Conservation (phyloP, 2,329 filamentous ascomycete genomes). For the Trichoderma koningiopsis region DNA sequence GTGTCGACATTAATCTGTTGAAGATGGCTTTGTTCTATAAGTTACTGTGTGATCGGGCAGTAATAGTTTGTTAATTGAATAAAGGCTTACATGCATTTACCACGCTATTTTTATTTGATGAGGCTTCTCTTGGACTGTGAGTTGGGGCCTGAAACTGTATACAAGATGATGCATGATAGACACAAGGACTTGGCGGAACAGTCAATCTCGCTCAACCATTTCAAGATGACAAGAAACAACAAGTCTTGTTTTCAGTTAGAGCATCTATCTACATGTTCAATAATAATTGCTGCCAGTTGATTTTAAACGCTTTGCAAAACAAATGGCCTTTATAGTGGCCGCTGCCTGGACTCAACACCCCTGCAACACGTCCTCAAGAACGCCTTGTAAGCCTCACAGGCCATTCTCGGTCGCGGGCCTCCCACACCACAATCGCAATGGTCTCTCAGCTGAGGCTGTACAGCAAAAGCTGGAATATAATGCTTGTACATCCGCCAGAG, state of each 20-base stretch:
- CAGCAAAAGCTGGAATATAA: neutral
- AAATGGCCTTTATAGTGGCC: neutral
- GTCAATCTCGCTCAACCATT: neutral
- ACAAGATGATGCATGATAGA: no score
- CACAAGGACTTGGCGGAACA: neutral
- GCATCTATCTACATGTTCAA: neutral
- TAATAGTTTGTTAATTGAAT: no score
- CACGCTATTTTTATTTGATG: no score
- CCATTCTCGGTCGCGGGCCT: neutral
- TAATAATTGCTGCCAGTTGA: neutral
- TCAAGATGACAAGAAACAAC: neutral
- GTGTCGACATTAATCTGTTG: neutral
- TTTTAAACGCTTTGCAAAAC: neutral
- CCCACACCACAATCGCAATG: conserved; percentile 3
- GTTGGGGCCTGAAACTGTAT: no score
- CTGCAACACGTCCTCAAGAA: neutral
- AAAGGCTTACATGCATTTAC: no score
- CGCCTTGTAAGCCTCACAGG: conserved; percentile 14
- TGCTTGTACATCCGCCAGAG: neutral
- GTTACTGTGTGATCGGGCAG: no score
- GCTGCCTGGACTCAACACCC: conserved; percentile 4
- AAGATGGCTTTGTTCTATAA: no score
- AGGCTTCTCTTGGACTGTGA: no score
- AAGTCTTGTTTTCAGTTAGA: neutral
- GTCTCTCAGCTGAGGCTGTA: neutral